Evolutionary conservation across 345 rosid species (phyloP).

Genomic region (Nasturtium officinale): DNA sequence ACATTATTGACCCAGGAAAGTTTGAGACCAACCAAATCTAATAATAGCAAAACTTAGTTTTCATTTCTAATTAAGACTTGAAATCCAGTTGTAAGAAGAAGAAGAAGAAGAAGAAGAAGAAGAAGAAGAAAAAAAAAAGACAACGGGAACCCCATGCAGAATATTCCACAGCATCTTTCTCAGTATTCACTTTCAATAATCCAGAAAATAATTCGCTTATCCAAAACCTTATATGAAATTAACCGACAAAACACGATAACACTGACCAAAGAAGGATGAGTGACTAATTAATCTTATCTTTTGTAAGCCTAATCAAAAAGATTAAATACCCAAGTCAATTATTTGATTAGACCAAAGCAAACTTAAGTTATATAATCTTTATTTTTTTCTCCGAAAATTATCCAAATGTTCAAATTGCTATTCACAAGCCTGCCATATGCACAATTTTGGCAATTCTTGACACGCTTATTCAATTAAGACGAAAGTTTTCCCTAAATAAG

Average conservation of each 20-base stretch:
- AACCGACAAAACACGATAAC: slow-evolving; percentile 14
- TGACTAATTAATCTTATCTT: slow-evolving; percentile 22
- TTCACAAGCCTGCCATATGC: neutral
- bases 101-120: too few species aligned
- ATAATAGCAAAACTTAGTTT: slow-evolving; percentile 7
- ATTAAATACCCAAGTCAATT: neutral
- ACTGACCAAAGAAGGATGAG: slow-evolving; percentile 1
- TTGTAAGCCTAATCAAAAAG: neutral
- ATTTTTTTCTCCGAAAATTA: neutral
- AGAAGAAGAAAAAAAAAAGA: slow-evolving; percentile 15
- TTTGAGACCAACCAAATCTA: neutral
- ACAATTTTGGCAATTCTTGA: neutral
- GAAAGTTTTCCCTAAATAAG: neutral
- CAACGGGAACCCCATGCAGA: slow-evolving; percentile 30
- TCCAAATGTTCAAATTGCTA: neutral
- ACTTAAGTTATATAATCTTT: neutral
- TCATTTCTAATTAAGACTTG: neutral
- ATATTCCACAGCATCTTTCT: slow-evolving; percentile 43
- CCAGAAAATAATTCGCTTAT: neutral
- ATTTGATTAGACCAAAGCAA: slow-evolving; percentile 5
- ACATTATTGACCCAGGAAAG: neutral
- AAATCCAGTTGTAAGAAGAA: slow-evolving; percentile 14
- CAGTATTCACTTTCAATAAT: neutral
- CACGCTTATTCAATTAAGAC: neutral
- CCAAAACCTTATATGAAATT: neutral